A percentile compares a stretch with the other conserved stretches of the same genome.
Conservation (phyloP, 441 rosid species). For the Syzygium malaccense region DNA sequence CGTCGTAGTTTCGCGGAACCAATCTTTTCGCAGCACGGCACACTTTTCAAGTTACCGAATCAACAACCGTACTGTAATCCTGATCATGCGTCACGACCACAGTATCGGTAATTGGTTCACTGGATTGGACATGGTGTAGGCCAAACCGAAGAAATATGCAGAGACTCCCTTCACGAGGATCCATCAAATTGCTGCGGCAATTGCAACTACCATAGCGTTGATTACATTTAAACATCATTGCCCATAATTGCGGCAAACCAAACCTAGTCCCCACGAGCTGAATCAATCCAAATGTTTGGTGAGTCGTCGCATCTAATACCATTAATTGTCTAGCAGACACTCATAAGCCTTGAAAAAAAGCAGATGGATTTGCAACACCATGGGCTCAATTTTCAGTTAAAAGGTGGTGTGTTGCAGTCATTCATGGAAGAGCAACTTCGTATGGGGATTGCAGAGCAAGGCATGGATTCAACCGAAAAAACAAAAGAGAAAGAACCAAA, state of each 20-base stretch:
- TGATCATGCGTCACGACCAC: neutral
- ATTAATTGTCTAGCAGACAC: neutral
- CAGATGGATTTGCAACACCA: neutral
- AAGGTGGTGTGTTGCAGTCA: neutral
- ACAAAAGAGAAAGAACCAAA: neutral
- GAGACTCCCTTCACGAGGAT: neutral
- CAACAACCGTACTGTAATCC: neutral
- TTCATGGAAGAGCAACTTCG: neutral
- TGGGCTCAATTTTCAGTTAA: neutral
- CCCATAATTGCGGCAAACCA: conserved; percentile 2
- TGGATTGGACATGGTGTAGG: neutral
- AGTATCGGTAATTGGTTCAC: neutral
- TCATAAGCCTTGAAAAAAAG: conserved; percentile 3
- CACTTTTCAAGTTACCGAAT: neutral
- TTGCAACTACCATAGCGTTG: neutral
- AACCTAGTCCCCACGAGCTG: neutral
- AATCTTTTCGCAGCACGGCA: neutral
- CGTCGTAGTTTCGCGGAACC: neutral
- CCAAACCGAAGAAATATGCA: neutral
- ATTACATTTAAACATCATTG: neutral
- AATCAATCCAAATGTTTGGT: neutral
- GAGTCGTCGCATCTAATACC: conserved; percentile 10
- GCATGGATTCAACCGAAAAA: neutral
- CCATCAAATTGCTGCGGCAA: neutral
- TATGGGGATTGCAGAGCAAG: neutral